phyloP scores from a whole-genome alignment of 2,329 filamentous ascomycete genomes.

The Herpomyces periplanetae region DNA sequence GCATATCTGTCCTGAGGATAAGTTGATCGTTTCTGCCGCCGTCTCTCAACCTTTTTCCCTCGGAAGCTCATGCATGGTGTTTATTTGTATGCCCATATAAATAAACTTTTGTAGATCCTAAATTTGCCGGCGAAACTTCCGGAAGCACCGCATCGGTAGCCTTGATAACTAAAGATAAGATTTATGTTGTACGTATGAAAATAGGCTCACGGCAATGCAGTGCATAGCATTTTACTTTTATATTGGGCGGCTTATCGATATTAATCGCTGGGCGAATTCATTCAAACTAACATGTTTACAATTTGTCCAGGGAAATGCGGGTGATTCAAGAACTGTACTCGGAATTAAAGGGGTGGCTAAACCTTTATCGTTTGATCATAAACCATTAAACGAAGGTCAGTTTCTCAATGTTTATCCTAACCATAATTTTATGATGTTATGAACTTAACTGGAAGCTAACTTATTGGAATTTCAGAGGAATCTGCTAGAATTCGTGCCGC shows the following conservation, averaged over 20 bases:
- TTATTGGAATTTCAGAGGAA: conserved; percentile 20
- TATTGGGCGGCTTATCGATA: not conserved
- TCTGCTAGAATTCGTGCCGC: conserved; percentile 83
- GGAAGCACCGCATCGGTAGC: conserved; percentile 83
- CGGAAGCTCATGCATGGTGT: not conserved
- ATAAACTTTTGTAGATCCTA: conserved; percentile 23
- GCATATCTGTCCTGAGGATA: conserved; percentile 6
- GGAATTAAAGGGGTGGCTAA: conserved; percentile 91
- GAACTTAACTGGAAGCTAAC: conserved; percentile 2
- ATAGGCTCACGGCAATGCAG: conserved; percentile 2
- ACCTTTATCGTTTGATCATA: conserved; percentile 94
- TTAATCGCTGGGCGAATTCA: conserved; percentile 3
- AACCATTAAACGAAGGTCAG: conserved; percentile 86
- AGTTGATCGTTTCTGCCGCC: too few species aligned
- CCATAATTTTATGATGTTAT: conserved; percentile 3
- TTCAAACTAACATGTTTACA: conserved; percentile 4
- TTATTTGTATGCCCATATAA: conserved; percentile 5
- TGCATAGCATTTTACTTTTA: conserved; percentile 1
- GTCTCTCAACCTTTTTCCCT: not conserved
- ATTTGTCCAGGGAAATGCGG: conserved; percentile 41
- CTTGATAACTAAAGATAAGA: conserved; percentile 56
- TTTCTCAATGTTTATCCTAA: conserved; percentile 1
- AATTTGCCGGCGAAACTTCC: conserved; percentile 88
- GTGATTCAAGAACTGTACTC: conserved; percentile 72
- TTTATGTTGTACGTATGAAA: conserved; percentile 56